These are phyloP conservation scores for Protea cynaroides DNA, from an alignment of 164 flowering plant genomes.

Conservation along the genomic window DNA sequence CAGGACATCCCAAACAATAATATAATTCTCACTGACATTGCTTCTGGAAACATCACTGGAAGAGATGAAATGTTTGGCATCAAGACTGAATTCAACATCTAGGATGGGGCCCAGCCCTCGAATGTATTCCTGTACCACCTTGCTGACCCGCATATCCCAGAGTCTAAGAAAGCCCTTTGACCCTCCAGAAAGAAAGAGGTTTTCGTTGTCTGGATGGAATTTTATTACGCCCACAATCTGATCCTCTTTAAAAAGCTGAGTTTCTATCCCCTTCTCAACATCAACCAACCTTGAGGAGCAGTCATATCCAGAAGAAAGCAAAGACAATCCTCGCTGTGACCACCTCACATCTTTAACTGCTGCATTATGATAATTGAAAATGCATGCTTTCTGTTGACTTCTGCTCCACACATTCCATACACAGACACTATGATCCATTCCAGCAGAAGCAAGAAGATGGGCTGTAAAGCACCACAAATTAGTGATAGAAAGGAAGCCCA, in stretches of 20 bases:
- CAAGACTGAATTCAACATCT: slow-evolving; percentile 62
- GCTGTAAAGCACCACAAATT: slow-evolving; percentile 47
- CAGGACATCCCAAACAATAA: slow-evolving; percentile 84
- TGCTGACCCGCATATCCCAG: slow-evolving; percentile 78
- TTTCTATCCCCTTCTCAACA: slow-evolving; percentile 72
- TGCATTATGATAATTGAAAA: slow-evolving; percentile 52
- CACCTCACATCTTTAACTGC: slow-evolving; percentile 88
- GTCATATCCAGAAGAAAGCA: slow-evolving; percentile 96
- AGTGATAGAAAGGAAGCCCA: slow-evolving; percentile 14
- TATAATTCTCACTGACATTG: slow-evolving; percentile 78
- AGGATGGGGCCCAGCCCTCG: slow-evolving; percentile 72
- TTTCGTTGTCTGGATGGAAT: slow-evolving; percentile 59
- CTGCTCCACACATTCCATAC: slow-evolving; percentile 90
- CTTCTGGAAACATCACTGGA: slow-evolving; percentile 72
- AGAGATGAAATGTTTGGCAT: slow-evolving; percentile 67
- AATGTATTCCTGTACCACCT: slow-evolving; percentile 50
- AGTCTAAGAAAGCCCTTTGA: slow-evolving; percentile 63
- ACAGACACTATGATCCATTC: slow-evolving; percentile 72
- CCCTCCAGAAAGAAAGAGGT: slow-evolving; percentile 83
- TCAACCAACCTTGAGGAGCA: slow-evolving; percentile 67
- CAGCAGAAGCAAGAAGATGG: slow-evolving; percentile 97
- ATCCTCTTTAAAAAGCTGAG: slow-evolving; percentile 58
- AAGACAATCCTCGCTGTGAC: slow-evolving; percentile 54
- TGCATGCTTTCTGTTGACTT: slow-evolving; percentile 49
- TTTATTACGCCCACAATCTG: slow-evolving; percentile 66